Evolutionary conservation across 2,329 filamentous ascomycete species (phyloP).

Genomic region (Trichoderma sp.): DNA sequence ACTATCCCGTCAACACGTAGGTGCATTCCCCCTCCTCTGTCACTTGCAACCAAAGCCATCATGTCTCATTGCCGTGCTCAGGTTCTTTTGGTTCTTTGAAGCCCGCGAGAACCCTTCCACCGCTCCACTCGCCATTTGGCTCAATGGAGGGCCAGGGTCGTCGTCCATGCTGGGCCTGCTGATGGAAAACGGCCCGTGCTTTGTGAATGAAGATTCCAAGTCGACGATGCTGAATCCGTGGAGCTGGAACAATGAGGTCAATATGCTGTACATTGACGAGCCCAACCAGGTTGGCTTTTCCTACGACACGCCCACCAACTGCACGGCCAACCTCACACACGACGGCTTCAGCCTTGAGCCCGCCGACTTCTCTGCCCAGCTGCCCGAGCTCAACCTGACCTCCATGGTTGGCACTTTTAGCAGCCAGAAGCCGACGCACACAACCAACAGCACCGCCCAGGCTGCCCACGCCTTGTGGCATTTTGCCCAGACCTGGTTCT

Average conservation of each 20-base stretch:
- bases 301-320: conserved; percentile 66
- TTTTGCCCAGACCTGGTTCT: conserved; percentile 64
- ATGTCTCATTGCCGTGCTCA: conserved; percentile 25
- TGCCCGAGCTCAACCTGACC: conserved; percentile 45
- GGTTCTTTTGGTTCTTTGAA: conserved; percentile 56
- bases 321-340: conserved; percentile 55
- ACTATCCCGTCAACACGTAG: conserved; percentile 53
- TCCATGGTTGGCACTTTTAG: conserved; percentile 40
- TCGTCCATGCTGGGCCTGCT: conserved; percentile 68
- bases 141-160: conserved; percentile 65
- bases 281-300: conserved; percentile 70
- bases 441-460: conserved; percentile 54
- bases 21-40: background rate
- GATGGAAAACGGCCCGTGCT: conserved; percentile 58
- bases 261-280: conserved; percentile 60
- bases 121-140: conserved; percentile 60
- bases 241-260: conserved; percentile 62
- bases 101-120: conserved; percentile 46
- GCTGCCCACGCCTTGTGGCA: conserved; percentile 65
- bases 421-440: conserved; percentile 38
- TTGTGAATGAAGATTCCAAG: conserved; percentile 52
- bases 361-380: conserved; percentile 43
- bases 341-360: conserved; percentile 52
- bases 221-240: conserved; percentile 59
- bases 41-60: background rate